Conservation (phyloP, 768 basidiomycete species). For the Lentinus brumalis region DNA sequence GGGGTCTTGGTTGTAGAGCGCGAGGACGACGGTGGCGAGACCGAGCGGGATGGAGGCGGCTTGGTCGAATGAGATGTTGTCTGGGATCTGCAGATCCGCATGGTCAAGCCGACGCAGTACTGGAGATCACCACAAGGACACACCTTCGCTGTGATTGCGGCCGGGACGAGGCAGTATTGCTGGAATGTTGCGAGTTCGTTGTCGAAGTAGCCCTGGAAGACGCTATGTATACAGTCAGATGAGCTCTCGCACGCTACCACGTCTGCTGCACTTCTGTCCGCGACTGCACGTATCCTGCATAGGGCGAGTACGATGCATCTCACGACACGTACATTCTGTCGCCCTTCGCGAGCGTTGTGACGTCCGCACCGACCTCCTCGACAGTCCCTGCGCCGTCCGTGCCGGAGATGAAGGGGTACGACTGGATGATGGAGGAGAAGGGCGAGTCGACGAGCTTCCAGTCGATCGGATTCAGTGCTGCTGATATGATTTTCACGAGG, state of each 20-base stretch:
- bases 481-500: constrained; percentile 30
- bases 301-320: too few species aligned
- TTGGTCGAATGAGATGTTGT: constrained; percentile 31
- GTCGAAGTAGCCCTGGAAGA: constrained; percentile 11
- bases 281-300: not conserved
- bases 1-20: constrained; percentile 27
- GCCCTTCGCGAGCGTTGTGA: constrained; percentile 38
- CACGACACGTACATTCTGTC: constrained; percentile 35
- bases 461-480: constrained; percentile 37
- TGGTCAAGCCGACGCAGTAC: too few species aligned
- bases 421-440: constrained; percentile 32
- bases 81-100: constrained; percentile 25
- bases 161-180: constrained; percentile 29
- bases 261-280: not conserved
- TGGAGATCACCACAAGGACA: not conserved
- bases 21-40: constrained; percentile 32
- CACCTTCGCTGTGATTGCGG: constrained; percentile 29
- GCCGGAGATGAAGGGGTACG: constrained; percentile 42
- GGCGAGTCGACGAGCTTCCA: constrained; percentile 34
- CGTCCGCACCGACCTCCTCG: constrained; percentile 40
- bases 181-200: constrained; percentile 22
- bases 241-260: not conserved
- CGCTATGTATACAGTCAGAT: not conserved
- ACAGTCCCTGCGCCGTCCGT: constrained; percentile 42
- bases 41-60: constrained; percentile 35